Percentiles rank a stretch among this genome's conserved stretches.
These are phyloP conservation scores for Neurospora sp. DNA, from an alignment of 2,329 filamentous ascomycete genomes.

Conservation along the genomic window DNA sequence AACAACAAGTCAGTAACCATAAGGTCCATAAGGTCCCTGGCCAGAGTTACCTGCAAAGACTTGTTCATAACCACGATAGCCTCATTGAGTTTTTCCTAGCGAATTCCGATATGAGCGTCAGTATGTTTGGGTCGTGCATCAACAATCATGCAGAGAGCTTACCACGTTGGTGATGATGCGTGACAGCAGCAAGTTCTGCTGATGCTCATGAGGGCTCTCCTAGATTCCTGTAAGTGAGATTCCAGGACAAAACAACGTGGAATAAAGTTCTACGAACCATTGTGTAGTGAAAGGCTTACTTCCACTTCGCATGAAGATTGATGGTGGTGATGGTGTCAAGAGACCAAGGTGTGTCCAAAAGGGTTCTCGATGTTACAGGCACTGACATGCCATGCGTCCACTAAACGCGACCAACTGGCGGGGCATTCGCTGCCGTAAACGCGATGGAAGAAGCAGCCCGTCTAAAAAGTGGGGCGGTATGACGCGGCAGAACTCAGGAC, in stretches of 20 bases:
- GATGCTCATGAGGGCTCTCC: conserved; percentile 97
- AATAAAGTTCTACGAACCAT: not conserved
- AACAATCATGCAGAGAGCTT: conserved; percentile 28
- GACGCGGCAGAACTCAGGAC: conserved; percentile 23
- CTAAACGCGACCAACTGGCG: not conserved
- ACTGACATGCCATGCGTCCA: not conserved
- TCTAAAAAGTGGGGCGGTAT: conserved; percentile 22
- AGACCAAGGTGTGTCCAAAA: not conserved
- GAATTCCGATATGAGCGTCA: conserved; percentile 7
- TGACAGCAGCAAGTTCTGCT: conserved; percentile 85
- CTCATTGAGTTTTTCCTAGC: conserved; percentile 92
- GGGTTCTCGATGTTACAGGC: not conserved
- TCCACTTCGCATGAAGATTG: not conserved
- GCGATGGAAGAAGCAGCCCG: not conserved
- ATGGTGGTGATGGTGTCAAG: not conserved
- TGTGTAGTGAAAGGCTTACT: not conserved
- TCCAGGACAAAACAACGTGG: no score
- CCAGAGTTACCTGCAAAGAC: conserved; percentile 59
- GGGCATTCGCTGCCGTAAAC: conserved; percentile 10
- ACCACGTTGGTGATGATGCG: conserved; percentile 98
- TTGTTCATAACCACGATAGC: conserved; percentile 88
- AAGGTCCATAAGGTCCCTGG: no score
- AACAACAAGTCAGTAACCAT: not conserved
- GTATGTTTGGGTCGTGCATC: not conserved
- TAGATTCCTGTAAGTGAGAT: conserved; percentile 20